Evolutionary conservation across 2,329 filamentous ascomycete species (phyloP), one percentile per base, ranked within the genome.

Genomic region (Bipolaris victoriae): DNA sequence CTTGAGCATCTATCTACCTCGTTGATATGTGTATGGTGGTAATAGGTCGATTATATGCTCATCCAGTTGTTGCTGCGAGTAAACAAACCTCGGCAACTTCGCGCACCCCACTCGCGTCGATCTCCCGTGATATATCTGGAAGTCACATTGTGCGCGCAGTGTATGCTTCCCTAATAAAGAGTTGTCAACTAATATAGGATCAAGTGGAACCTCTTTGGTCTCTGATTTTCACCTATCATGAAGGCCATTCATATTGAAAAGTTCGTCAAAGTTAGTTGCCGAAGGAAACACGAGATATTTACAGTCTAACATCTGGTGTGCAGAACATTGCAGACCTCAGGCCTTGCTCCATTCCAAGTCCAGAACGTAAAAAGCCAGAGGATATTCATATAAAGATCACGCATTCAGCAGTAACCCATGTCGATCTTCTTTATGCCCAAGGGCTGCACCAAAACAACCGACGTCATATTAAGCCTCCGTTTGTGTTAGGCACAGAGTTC

Each of bases 381-480:
- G 75, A 80, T 33, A 63, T 84, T 16, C 62, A 57, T 6, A 71
- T 86, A 37, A 76, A 76, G 52, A 80, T 87, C 49, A 81, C 81
- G 1, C 84, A 85, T 56, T 82, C 82, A 52, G 83, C 84, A 3
- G 76, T 86, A 20, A 87, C 86, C 52, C 86, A 86, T 66, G 84
- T 86, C 46, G 86, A 88, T 65, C 80, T 85, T 7, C 79, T 88
- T 45, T 87, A 87, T 67, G 82, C 82, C 2, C 69, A 68, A 65
- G 85, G 85, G 7, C 80, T 82, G 61, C 85, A 88, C 64, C 85
- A 88, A 65, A 88, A 87, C 68, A 87, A 86, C 67, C 78, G 76
- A 29, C 79, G 78, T n/a, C 80, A 84, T 52, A 79, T 85, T 36
- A 77, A 76, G 31, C 85, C 84, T 1, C 85, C 85, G 0, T 88